Evolutionary conservation across 2,329 filamentous ascomycete species (phyloP).

Genomic region (Nothophoma quercina): DNA sequence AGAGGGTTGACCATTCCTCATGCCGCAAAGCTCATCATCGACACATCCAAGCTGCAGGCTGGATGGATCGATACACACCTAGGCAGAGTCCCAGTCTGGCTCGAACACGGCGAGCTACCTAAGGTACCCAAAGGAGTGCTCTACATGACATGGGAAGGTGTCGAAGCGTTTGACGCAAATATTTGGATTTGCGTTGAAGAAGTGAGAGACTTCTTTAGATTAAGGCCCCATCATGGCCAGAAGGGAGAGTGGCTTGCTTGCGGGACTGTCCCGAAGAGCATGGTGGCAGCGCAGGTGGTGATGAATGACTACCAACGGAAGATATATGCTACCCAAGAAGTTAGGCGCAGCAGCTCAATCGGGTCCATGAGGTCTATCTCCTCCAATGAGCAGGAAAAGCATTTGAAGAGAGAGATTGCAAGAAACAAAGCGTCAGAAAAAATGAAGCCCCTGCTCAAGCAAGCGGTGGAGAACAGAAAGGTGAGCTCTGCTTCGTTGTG

Average conservation of each 20-base stretch:
- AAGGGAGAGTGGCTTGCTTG: conserved; percentile 22
- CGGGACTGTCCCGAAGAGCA: conserved; percentile 2
- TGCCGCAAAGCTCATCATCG: neutral
- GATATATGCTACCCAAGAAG: neutral
- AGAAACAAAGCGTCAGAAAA: neutral
- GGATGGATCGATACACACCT: neutral
- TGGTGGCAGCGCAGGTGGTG: neutral
- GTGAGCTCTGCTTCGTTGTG: neutral
- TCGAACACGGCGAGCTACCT: conserved; percentile 4
- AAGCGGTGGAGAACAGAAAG: neutral
- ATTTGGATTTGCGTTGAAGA: conserved; percentile 21
- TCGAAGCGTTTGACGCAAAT: neutral
- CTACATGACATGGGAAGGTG: neutral
- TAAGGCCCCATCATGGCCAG: conserved; percentile 1
- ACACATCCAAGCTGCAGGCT: neutral
- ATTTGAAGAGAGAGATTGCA: neutral
- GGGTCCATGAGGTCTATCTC: neutral
- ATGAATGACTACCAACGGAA: neutral
- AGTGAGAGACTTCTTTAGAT: conserved; percentile 1
- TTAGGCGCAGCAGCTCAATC: neutral
- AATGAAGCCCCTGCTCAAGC: neutral
- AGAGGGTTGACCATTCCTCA: neutral
- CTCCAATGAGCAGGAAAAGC: neutral
- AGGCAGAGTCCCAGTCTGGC: conserved; percentile 12
- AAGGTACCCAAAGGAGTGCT: conserved; percentile 7